Evolutionary conservation across 148 eudicot species (phyloP).

Genomic region (Cornus suecica): DNA sequence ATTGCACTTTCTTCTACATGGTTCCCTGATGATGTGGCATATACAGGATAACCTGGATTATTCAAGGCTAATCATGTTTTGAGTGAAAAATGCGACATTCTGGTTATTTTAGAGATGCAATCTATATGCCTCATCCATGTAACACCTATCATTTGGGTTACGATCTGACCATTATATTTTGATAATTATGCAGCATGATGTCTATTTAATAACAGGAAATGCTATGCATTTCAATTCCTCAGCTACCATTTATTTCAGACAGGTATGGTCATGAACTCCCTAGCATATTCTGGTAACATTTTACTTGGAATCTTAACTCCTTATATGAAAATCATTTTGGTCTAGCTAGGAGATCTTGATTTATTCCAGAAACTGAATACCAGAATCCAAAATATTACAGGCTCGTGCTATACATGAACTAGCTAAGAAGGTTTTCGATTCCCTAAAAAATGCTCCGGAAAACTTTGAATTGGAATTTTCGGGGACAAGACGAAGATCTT

Average conservation of each 20-base stretch:
- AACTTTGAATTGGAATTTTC: constrained; percentile 56
- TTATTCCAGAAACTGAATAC: background rate
- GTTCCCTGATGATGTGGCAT: background rate
- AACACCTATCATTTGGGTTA: background rate
- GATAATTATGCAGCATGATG: constrained; percentile 59
- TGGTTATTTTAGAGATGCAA: background rate
- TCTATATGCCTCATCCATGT: background rate
- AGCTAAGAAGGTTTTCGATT: constrained; percentile 65
- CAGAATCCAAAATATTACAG: constrained; percentile 27
- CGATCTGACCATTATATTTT: background rate
- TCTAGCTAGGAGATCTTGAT: background rate
- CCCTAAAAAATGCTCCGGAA: constrained; percentile 54
- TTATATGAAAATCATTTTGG: background rate
- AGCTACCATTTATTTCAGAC: constrained; percentile 64
- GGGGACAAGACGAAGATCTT: constrained; percentile 54
- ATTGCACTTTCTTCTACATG: too few species aligned
- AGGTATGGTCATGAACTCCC: constrained; percentile 41
- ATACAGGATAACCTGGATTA: background rate
- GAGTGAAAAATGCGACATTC: background rate
- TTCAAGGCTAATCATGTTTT: background rate
- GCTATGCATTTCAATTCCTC: constrained; percentile 83
- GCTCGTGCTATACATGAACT: constrained; percentile 76
- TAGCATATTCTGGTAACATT: background rate
- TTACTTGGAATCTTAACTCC: background rate
- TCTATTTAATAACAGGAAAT: constrained; percentile 64